Percentiles rank a stretch among this genome's conserved stretches.
Evolutionary conservation across 768 basidiomycete species (phyloP).

Genomic region (Rhizopogon rudus): DNA sequence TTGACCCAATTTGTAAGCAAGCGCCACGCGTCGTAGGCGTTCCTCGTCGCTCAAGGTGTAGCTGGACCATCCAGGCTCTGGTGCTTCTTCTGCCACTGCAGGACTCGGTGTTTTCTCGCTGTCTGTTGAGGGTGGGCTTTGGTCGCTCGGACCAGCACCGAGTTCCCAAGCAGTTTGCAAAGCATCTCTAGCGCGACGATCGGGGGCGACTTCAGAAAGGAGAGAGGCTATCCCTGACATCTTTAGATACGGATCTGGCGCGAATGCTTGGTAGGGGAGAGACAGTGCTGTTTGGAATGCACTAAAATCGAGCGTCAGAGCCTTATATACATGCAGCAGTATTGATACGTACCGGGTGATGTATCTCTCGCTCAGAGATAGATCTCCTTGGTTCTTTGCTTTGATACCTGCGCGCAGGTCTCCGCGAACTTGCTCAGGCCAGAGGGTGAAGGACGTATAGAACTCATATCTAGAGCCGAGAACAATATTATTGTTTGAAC

Average conservation of each 20-base stretch:
- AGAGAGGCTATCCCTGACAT: constrained; percentile 61
- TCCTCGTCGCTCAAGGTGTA: constrained; percentile 31
- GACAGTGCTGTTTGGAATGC: constrained; percentile 51
- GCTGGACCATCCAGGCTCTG: constrained; percentile 9
- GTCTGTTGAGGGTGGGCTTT: constrained; percentile 1
- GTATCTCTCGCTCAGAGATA: constrained; percentile 44
- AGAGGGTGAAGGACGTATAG: constrained; percentile 53
- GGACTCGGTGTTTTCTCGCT: background rate
- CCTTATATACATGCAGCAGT: background rate
- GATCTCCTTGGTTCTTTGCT: constrained; percentile 55
- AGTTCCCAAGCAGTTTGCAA: constrained; percentile 20
- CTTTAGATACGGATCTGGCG: constrained; percentile 54
- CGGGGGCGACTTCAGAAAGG: constrained; percentile 45
- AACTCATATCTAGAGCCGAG: constrained; percentile 42
- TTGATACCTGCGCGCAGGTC: constrained; percentile 64
- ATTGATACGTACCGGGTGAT: constrained; percentile 43
- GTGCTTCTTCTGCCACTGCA: background rate
- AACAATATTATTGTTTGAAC: background rate
- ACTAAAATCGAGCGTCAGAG: constrained; percentile 26
- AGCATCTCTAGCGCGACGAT: constrained; percentile 20
- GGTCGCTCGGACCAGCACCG: constrained; percentile 4
- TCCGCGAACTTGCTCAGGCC: constrained; percentile 58
- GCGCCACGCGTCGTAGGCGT: constrained; percentile 37
- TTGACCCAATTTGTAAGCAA: constrained; percentile 43
- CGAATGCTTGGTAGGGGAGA: constrained; percentile 33